Base-by-base conservation (phyloP, 345 rosid genomes). In the Nephelium lappaceum region DNA sequence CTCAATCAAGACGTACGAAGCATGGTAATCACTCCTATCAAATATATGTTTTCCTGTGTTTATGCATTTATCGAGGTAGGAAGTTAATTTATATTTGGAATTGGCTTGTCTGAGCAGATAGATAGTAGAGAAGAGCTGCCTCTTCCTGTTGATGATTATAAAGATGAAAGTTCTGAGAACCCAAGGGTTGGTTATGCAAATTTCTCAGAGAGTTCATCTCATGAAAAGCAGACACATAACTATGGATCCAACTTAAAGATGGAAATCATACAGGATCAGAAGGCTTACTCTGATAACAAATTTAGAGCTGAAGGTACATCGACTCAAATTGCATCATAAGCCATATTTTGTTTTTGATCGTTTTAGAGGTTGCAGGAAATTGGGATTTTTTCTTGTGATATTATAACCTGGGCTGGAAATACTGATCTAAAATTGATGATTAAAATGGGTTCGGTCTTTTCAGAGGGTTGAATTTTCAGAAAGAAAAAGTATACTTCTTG, bases 61-160 rank as follows among this genome's bases (percentile, higher is more conserved):
- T 21, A 58, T 79, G 63, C 76, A 55, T 76, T 2, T 70, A 77
- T 9, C 60, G 51, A 55, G 27, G 24, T n/a, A 27, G 63, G 24
- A 39, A 78, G 78, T 78, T 64, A 42, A 76, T 39, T 10, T 68
- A 4, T 71, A 41, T 24, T 83, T 83, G 71, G 73, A 76, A 83
- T 79, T 86, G 75, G 53, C 77, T 77, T 81, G 79, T 83, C 82
- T 84, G 70, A 77, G 83, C 91, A 89, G 99, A 89, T n/a, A n/a
- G n/a, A n/a, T 65, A 85, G 90, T 82, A 91, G 86, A 75, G 98
- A 93, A 78, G 97, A 93, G 84, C 67, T 84, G 42, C 69, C 82
- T n/a, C 77, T 31, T 65, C 69, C 88, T 76, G 64, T 75, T 80
- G 91, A 91, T 76, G 88, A 85, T 78, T 69, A 36, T 60, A 92